Evolutionary conservation across 1,284 basidiomycete species (phyloP), one percentile per base, ranked within the genome.

Genomic region (Ustilago trichophora): DNA sequence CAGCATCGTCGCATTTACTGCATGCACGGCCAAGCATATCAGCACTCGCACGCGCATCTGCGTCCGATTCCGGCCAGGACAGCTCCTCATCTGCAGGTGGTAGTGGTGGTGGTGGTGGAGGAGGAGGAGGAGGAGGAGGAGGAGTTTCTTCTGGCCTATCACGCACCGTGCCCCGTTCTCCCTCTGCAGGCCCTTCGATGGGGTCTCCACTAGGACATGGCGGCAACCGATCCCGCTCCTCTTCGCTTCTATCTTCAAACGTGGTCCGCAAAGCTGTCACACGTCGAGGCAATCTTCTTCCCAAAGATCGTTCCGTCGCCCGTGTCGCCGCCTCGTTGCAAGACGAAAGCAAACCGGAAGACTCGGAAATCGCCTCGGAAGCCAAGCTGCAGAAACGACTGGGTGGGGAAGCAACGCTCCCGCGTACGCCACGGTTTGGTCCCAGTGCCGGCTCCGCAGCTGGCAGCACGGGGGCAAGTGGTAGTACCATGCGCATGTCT

Each of bases 321-420:
- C 68, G 78, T 25, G 78, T 80, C 12, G 72, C 77, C 8, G 78
- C 76, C 36, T 64, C 70, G 8, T 48, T 80, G 3, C 65, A 68
- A 22, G 78, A 77, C 40, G 78, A 80, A 31, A 54, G 37, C 38
- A 56, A 58, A 16, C 78, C 78, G 0, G 52, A 62, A 31, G 75
- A 77, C 26, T 71, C 64, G 4, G 78, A 80, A 32, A 66, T 78
- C 21, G 77, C 77, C 6, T 78, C 76, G 1, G 78, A 80, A 44
- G 78, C 78, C 29, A 76, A 76, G 34, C 66, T 80, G 13, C 75
- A 73, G 55, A 73, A 77, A 22, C 49, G 56, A 13, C 50, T 79
- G 8, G 57, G 64, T 0, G 75, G 67, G 18, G 55, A 71, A 9
- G 49, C 58, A 2, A 57, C 53, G 27, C 26, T 71, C 6, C 67